phyloP scores from a whole-genome alignment of 257 asterid genomes.

The Salvia miltiorrhiza region DNA sequence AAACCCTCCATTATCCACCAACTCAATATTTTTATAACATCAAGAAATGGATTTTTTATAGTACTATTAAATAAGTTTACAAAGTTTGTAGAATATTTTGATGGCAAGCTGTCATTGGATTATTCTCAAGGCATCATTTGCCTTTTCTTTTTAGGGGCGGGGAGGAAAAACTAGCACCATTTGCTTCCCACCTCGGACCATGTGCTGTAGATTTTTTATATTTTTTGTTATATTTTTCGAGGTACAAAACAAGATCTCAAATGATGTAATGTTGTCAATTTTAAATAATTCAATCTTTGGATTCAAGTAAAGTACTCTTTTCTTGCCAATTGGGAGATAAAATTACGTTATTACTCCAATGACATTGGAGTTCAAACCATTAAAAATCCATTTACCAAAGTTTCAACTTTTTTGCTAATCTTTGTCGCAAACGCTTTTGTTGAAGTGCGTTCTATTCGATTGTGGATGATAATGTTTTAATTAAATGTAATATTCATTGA shows the following conservation, averaged over 20 bases:
- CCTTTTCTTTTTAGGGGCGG: neutral
- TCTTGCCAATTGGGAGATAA: neutral
- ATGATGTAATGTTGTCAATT: neutral
- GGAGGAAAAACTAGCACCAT: neutral
- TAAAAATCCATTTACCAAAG: neutral
- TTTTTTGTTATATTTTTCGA: neutral
- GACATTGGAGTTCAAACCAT: neutral
- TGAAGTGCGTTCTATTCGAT: neutral
- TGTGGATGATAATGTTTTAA: neutral
- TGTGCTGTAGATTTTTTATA: slow-evolving; percentile 11
- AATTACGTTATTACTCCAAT: slow-evolving; percentile 11
- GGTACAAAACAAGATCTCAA: slow-evolving; percentile 4
- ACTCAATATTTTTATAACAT: slow-evolving; percentile 20
- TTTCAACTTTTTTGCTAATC: neutral
- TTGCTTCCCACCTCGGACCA: slow-evolving; percentile 26
- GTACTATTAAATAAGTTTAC: no score
- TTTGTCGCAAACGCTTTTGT: neutral
- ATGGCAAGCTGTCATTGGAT: slow-evolving; percentile 33
- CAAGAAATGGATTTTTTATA: neutral
- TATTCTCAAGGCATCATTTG: slow-evolving; percentile 26
- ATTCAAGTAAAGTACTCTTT: slow-evolving; percentile 20
- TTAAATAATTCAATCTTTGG: neutral
- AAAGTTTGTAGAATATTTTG: neutral
- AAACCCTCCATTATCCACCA: slow-evolving; percentile 29
- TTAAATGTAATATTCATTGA: no score